A percentile compares a stretch with the other conserved stretches of the same genome.
Conservation (phyloP, 495 filamentous ascomycete species). For the Penicillium manginii region DNA sequence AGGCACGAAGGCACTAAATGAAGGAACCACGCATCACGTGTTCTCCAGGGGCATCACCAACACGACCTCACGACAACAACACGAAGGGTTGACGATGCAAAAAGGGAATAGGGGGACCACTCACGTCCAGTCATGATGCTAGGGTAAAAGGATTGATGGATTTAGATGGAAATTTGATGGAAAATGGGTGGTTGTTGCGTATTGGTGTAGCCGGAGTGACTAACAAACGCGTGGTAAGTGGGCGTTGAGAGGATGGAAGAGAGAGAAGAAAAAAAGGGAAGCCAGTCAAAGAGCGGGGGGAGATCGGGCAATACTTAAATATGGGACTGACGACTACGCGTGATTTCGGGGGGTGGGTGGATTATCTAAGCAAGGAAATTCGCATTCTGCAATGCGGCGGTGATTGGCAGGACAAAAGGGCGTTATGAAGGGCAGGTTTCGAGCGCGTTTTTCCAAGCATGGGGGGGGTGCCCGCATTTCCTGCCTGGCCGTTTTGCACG, state of each 20-base stretch:
- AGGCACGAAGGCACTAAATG: neutral
- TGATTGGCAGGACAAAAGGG: slow-evolving; percentile 52
- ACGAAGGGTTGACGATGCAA: slow-evolving; percentile 23
- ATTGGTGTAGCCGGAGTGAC: slow-evolving; percentile 10
- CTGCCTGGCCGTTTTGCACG: slow-evolving; percentile 6
- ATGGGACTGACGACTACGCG: slow-evolving; percentile 30
- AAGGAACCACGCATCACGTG: slow-evolving; percentile 10
- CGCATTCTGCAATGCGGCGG: slow-evolving; percentile 38
- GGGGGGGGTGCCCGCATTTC: slow-evolving; percentile 27
- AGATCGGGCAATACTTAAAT: slow-evolving; percentile 26
- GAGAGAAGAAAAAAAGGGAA: slow-evolving; percentile 21
- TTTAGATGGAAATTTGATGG: slow-evolving; percentile 36
- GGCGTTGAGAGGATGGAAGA: slow-evolving; percentile 21
- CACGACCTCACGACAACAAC: slow-evolving; percentile 18
- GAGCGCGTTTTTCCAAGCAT: slow-evolving; percentile 33
- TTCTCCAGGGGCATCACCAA: slow-evolving; percentile 8
- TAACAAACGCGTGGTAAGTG: slow-evolving; percentile 32
- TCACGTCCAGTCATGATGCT: slow-evolving; percentile 95
- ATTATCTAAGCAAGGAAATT: slow-evolving; percentile 32
- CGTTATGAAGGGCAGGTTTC: slow-evolving; percentile 51
- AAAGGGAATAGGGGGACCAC: slow-evolving; percentile 45
- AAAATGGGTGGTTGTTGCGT: slow-evolving; percentile 23
- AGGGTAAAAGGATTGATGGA: slow-evolving; percentile 22
- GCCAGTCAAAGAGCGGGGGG: slow-evolving; percentile 21
- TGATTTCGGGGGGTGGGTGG: slow-evolving; percentile 26